Percentiles rank a stretch among this genome's conserved stretches.
Conservation (phyloP, 1,139 yeast genomes). For the Saccharomyces pastorianus region DNA sequence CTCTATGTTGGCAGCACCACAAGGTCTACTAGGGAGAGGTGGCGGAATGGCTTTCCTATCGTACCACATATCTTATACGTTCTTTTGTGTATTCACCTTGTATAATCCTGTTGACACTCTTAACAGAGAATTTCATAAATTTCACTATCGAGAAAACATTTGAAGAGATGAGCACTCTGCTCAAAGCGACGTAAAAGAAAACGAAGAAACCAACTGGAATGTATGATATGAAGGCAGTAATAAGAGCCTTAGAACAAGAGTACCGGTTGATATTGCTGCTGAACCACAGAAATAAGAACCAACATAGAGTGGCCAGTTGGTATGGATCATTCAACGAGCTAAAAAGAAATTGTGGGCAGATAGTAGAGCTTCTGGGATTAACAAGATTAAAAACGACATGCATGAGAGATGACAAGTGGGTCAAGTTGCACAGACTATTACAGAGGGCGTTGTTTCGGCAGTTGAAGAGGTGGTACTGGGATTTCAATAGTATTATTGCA, state of each 20-base stretch:
- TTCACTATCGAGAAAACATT: too few species aligned
- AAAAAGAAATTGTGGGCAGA: conserved; percentile 46
- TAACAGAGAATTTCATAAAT: too few species aligned
- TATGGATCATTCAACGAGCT: conserved; percentile 63
- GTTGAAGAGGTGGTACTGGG: conserved; percentile 35
- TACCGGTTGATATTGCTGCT: conserved; percentile 50
- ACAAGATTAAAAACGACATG: conserved; percentile 4
- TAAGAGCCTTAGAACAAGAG: conserved; percentile 37
- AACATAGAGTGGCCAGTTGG: conserved; percentile 73
- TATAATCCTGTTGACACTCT: too few species aligned
- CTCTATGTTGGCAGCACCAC: neutral
- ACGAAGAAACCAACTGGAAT: neutral
- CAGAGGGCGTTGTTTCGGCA: neutral
- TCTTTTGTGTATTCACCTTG: neutral
- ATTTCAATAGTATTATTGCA: conserved; percentile 60
- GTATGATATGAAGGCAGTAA: neutral
- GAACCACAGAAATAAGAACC: conserved; percentile 66
- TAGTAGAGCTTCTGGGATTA: conserved; percentile 26
- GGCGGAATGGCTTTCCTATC: neutral
- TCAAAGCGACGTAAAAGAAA: neutral
- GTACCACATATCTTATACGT: neutral
- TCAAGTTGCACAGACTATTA: neutral
- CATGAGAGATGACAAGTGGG: neutral
- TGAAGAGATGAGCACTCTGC: too few species aligned
- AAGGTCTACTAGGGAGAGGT: neutral